Percentiles rank a stretch among this genome's conserved stretches.
Conservation (phyloP, 2,329 filamentous ascomycete species). For the Niveomyces coronatus region DNA sequence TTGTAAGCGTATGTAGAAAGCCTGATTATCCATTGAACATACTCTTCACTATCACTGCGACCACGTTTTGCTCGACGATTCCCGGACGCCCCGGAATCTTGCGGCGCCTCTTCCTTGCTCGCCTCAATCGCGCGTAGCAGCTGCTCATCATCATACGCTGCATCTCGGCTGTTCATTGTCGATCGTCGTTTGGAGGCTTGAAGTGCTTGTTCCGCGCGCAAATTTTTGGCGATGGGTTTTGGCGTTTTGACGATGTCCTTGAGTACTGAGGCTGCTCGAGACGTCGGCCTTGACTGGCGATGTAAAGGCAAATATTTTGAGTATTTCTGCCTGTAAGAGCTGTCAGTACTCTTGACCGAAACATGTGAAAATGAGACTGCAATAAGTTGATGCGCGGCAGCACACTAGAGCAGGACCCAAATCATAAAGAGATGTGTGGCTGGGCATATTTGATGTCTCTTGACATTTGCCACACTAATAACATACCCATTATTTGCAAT, state of each 20-base stretch:
- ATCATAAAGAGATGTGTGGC: no score
- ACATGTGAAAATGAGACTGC: no score
- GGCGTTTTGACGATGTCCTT: slow-evolving; percentile 50
- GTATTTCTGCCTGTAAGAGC: slow-evolving; percentile 45
- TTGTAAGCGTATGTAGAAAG: slow-evolving; percentile 16
- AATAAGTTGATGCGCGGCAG: no score
- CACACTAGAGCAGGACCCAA: no score
- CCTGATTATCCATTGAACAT: slow-evolving; percentile 31
- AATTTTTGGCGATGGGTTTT: slow-evolving; percentile 45
- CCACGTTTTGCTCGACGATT: slow-evolving; percentile 65
- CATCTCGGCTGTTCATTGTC: slow-evolving; percentile 94
- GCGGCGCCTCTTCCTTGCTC: slow-evolving; percentile 69
- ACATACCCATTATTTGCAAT: slow-evolving; percentile 77
- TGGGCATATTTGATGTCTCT: no score
- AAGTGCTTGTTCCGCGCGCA: slow-evolving; percentile 37
- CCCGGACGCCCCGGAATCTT: slow-evolving; percentile 41
- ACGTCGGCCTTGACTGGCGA: slow-evolving; percentile 44
- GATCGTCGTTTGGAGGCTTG: slow-evolving; percentile 73
- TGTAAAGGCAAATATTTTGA: slow-evolving; percentile 55
- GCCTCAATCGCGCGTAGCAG: slow-evolving; percentile 85
- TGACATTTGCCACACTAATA: neutral
- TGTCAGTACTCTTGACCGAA: no score
- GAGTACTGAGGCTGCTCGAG: slow-evolving; percentile 53
- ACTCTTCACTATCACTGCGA: slow-evolving; percentile 92
- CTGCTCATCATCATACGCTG: slow-evolving; percentile 90